Evolutionary conservation across 345 rosid species (phyloP).

Genomic region (Odontarrhena argentea): DNA sequence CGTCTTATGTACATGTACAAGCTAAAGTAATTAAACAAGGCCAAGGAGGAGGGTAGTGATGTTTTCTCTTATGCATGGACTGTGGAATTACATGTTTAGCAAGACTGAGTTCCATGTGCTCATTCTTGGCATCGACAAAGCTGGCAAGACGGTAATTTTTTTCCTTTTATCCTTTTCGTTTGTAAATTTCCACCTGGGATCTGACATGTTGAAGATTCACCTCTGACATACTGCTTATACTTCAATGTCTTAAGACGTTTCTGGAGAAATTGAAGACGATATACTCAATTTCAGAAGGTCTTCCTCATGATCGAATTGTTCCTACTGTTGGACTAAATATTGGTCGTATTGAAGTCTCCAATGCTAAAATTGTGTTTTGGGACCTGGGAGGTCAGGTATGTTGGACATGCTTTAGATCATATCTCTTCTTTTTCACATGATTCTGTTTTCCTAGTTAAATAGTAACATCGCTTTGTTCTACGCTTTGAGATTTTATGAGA

Average conservation of each 20-base stretch:
- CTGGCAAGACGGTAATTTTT: conserved; percentile 85
- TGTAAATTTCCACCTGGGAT: background rate
- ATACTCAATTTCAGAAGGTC: conserved; percentile 82
- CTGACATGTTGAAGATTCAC: conserved; percentile 7
- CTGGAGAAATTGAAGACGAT: conserved; percentile 90
- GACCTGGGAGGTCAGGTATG: conserved; percentile 98
- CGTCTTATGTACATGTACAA: conserved; percentile 1
- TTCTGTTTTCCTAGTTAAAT: background rate
- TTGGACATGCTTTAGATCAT: background rate
- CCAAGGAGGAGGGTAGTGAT: conserved; percentile 53
- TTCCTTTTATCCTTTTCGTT: background rate
- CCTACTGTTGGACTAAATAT: conserved; percentile 99
- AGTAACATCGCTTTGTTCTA: background rate
- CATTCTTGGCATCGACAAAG: conserved; percentile 96
- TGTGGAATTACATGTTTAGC: conserved; percentile 81
- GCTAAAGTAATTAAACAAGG: conserved; percentile 3
- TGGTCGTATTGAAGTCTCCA: conserved; percentile 80
- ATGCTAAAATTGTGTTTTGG: conserved; percentile 92
- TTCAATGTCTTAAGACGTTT: conserved; percentile 60
- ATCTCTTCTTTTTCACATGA: background rate
- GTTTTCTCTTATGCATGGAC: conserved; percentile 97
- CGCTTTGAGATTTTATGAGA: background rate
- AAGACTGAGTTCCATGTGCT: conserved; percentile 93
- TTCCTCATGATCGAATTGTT: conserved; percentile 94
- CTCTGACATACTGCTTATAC: conserved; percentile 3